phyloP scores from a whole-genome alignment of 2,329 filamentous ascomycete species.

The Aspergillus flavus region DNA sequence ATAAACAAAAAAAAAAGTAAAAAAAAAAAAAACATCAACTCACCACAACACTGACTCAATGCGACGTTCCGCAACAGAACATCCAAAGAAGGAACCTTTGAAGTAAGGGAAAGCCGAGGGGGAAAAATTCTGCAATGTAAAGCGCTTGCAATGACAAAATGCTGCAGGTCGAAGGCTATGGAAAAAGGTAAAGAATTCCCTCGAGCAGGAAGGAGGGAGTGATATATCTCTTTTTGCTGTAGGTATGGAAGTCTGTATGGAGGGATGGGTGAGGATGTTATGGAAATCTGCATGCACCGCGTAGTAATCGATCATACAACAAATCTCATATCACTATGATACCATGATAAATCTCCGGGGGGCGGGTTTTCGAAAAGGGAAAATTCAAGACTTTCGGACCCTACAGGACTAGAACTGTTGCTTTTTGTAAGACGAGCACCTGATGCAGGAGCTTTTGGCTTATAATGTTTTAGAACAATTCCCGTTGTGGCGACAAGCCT shows the following conservation, averaged over 20 bases:
- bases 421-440: constrained; percentile 5
- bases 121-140: background rate
- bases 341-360: background rate
- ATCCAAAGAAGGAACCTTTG: background rate
- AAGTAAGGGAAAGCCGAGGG: background rate
- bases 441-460: background rate
- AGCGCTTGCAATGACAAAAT: background rate
- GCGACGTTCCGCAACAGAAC: background rate
- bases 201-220: background rate
- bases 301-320: constrained; percentile 2
- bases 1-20: background rate
- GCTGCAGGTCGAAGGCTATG: background rate
- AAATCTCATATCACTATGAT: background rate
- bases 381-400: background rate
- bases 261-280: background rate
- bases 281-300: background rate
- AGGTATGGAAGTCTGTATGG: background rate
- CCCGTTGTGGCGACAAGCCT: constrained; percentile 4
- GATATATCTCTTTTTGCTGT: constrained; percentile 1
- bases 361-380: background rate
- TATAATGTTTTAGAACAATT: background rate
- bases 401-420: background rate
- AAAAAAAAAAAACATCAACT: background rate
- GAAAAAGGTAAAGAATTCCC: background rate
- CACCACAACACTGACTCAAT: background rate